These are phyloP conservation scores for Neonectria neomacrospora DNA, from an alignment of 2,329 filamentous ascomycete genomes.

Conservation along the genomic window DNA sequence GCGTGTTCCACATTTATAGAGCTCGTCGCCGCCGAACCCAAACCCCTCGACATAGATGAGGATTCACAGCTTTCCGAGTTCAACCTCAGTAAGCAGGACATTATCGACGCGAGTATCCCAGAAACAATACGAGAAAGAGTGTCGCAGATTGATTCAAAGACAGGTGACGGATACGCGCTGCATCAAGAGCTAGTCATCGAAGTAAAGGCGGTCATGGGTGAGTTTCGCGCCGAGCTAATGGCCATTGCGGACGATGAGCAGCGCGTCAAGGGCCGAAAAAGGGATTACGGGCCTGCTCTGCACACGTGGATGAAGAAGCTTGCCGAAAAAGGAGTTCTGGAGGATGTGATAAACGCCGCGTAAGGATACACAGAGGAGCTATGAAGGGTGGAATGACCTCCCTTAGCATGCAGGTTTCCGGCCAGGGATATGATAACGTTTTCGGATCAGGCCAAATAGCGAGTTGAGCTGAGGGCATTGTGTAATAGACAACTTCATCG, in stretches of 20 bases:
- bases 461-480: neutral
- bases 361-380: conserved; percentile 11
- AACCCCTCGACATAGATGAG: conserved; percentile 39
- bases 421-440: neutral
- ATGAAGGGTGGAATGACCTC: too few relatives aligned
- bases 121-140: conserved; percentile 29
- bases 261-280: conserved; percentile 65
- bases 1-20: conserved; percentile 34
- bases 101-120: conserved; percentile 39
- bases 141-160: conserved; percentile 18
- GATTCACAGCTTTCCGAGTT: conserved; percentile 46
- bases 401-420: neutral
- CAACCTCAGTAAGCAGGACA: conserved; percentile 41
- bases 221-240: conserved; percentile 61
- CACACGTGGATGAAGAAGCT: conserved; percentile 76
- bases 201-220: conserved; percentile 54
- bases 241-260: conserved; percentile 60
- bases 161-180: conserved; percentile 48
- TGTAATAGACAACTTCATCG: neutral
- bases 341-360: conserved; percentile 50
- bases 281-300: conserved; percentile 77
- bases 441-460: neutral
- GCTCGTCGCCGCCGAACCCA: conserved; percentile 37
- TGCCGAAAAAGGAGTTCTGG: conserved; percentile 72
- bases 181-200: conserved; percentile 54